A percentile compares a stretch with the other conserved stretches of the same genome.
These are phyloP conservation scores for Echinochloa phyllopogon DNA, from an alignment of 176 grass and related monocot species.

Conservation along the genomic window DNA sequence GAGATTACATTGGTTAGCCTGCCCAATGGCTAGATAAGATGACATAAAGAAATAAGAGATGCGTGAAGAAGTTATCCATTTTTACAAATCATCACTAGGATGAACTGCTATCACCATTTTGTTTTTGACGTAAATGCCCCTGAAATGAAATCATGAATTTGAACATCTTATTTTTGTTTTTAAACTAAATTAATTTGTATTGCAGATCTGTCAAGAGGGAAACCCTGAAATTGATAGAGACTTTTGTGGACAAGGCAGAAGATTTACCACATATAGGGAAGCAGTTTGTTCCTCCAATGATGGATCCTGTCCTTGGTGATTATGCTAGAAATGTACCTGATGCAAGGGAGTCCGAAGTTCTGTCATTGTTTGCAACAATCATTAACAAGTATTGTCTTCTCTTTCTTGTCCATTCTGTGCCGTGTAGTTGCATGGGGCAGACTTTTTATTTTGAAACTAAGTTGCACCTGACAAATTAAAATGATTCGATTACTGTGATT, in stretches of 20 bases:
- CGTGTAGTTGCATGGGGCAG: neutral
- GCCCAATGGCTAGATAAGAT: neutral
- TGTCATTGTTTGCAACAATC: constrained; percentile 92
- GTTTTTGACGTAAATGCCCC: neutral
- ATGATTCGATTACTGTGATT: neutral
- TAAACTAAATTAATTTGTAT: constrained; percentile 28
- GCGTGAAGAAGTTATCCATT: neutral
- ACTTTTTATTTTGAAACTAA: neutral
- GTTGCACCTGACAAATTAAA: constrained; percentile 1
- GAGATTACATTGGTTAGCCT: neutral
- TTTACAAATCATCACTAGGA: neutral
- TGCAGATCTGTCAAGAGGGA: constrained; percentile 97
- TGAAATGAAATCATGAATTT: neutral
- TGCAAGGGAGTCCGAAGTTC: constrained; percentile 99
- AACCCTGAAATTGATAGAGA: constrained; percentile 98
- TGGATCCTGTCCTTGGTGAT: constrained; percentile 95
- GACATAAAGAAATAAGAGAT: neutral
- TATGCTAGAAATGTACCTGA: constrained; percentile 99
- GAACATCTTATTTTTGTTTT: constrained; percentile 15
- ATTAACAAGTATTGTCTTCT: constrained; percentile 88
- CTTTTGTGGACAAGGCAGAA: constrained; percentile 99
- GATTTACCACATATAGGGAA: constrained; percentile 91
- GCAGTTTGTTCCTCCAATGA: constrained; percentile 99
- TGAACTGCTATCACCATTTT: neutral
- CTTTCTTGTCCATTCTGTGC: constrained; percentile 11